These are phyloP conservation scores for Perkinsus olseni DNA, from an alignment of 169 alveolate genomes.

Conservation along the genomic window DNA sequence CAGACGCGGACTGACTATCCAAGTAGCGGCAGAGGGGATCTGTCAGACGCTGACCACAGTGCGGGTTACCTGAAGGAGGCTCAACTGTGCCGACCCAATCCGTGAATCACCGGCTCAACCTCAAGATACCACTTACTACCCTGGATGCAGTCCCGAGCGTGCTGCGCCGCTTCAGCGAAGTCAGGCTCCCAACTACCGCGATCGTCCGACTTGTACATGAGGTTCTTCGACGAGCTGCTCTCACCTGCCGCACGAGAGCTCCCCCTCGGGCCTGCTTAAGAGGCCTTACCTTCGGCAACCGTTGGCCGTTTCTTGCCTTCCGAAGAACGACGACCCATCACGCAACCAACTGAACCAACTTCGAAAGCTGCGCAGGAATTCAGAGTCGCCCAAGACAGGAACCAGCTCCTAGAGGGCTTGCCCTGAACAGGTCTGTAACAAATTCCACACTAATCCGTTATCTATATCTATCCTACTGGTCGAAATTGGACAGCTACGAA, in stretches of 20 bases:
- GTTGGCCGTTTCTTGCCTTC: neutral
- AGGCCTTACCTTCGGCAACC: neutral
- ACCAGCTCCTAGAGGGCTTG: no score
- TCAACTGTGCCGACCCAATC: no score
- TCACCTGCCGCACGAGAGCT: no score
- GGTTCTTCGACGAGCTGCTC: neutral
- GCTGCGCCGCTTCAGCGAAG: neutral
- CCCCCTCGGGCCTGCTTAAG: neutral
- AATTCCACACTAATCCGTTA: no score
- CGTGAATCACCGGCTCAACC: no score
- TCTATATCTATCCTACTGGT: no score
- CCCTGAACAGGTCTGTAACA: no score
- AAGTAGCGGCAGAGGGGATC: neutral
- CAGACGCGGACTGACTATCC: neutral
- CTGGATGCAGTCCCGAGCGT: neutral
- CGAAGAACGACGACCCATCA: neutral
- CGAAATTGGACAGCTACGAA: no score
- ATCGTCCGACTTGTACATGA: neutral
- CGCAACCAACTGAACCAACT: no score
- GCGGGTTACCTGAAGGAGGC: neutral
- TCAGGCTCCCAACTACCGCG: neutral
- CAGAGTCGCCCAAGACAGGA: no score
- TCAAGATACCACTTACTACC: no score
- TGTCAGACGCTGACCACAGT: neutral
- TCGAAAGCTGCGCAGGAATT: no score